These are phyloP conservation scores for Geopyxis carbonaria DNA, from an alignment of 495 filamentous ascomycete species.

Conservation along the genomic window DNA sequence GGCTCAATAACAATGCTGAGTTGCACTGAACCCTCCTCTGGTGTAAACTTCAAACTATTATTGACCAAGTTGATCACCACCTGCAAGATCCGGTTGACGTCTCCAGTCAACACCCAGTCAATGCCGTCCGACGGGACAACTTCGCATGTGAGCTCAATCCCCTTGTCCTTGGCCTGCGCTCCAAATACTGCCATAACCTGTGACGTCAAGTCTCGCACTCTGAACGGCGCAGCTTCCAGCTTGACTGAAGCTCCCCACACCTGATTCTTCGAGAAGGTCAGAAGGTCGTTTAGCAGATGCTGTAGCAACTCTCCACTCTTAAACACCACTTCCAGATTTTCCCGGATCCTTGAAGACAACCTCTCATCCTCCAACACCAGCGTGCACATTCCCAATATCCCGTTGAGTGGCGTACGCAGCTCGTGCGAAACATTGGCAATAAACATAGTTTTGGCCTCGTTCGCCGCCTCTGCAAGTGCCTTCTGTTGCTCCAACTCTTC, in stretches of 20 bases:
- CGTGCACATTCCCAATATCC: constrained; percentile 27
- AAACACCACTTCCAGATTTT: constrained; percentile 65
- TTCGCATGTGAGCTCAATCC: constrained; percentile 40
- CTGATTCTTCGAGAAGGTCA: constrained; percentile 89
- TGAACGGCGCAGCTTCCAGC: constrained; percentile 62
- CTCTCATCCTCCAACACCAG: constrained; percentile 85
- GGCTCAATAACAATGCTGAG: constrained; percentile 6
- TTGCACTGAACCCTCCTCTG: constrained; percentile 1
- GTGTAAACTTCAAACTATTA: constrained; percentile 7
- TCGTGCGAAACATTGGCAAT: constrained; percentile 9
- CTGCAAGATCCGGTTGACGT: constrained; percentile 6
- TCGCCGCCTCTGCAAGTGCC: constrained; percentile 57
- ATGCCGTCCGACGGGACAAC: constrained; percentile 7
- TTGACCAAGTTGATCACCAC: constrained; percentile 7
- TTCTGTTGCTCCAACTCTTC: constrained; percentile 67
- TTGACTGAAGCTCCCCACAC: constrained; percentile 61
- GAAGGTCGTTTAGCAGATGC: constrained; percentile 70
- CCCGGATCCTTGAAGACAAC: constrained; percentile 49
- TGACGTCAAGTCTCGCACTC: constrained; percentile 56
- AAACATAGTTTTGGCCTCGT: constrained; percentile 11
- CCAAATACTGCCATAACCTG: constrained; percentile 75
- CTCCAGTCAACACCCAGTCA: constrained; percentile 4
- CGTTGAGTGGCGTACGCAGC: constrained; percentile 8
- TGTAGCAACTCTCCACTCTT: constrained; percentile 77
- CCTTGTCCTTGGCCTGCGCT: constrained; percentile 66